Conservation (phyloP, 176 grass and related monocot species). For the Leersia perrieri region DNA sequence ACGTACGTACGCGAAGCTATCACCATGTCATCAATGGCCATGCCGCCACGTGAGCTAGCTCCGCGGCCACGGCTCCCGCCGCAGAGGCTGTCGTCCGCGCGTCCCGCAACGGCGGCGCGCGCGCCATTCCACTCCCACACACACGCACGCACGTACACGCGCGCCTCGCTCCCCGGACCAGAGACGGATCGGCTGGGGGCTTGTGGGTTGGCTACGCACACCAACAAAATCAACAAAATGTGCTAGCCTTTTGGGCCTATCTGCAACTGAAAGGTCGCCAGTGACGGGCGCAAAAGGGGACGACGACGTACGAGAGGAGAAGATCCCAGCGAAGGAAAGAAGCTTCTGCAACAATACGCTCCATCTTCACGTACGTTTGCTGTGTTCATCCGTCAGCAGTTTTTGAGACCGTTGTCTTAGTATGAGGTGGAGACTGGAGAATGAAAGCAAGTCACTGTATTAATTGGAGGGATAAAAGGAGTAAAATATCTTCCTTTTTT, state of each 20-base stretch:
- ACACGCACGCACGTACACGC: too few species aligned
- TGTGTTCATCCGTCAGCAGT: too few species aligned
- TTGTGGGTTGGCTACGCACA: background rate
- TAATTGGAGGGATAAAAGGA: background rate
- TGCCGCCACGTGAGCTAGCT: slow-evolving; percentile 30
- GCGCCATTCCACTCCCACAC: background rate
- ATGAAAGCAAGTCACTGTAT: too few species aligned
- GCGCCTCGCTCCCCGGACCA: background rate
- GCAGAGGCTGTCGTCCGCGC: slow-evolving; percentile 26
- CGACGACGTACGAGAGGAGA: background rate
- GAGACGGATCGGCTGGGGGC: too few species aligned
- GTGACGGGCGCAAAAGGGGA: background rate
- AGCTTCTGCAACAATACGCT: background rate
- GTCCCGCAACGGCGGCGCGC: background rate
- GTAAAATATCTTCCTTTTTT: background rate
- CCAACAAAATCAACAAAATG: background rate
- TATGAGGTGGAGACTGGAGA: background rate
- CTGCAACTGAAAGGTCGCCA: slow-evolving; percentile 6
- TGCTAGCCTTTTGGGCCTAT: slow-evolving; percentile 7
- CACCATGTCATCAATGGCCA: background rate
- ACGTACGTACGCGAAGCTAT: too few species aligned
- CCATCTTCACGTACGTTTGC: background rate
- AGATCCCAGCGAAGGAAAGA: background rate
- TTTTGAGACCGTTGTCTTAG: too few species aligned
- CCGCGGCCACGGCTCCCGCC: background rate